Base-by-base conservation (phyloP, 1,284 basidiomycete genomes). In the Phylloboletellus chloephorus region DNA sequence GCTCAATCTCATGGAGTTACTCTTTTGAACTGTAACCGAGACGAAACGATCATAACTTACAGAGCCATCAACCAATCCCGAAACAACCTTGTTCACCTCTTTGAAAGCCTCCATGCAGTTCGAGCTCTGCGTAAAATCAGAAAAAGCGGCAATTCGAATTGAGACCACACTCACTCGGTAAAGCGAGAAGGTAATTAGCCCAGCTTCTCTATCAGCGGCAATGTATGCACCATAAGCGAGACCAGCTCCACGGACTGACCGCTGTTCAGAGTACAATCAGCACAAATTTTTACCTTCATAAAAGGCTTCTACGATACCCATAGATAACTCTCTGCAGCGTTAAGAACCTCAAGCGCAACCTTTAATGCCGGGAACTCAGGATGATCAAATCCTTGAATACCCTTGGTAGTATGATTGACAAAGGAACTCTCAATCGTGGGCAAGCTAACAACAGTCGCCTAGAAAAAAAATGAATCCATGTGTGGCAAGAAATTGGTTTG, bases 361-460 rank as follows among this genome's bases (percentile, higher is more conserved):
- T 82, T 77, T 23, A 97, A 67, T 11, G 87, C 86, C 1, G 95
- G 86, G 44, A 84, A 84, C 50, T 97, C 91, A 1, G 85, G 79
- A 60, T 97, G 84, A 47, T 78, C 64, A 60, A 86, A 92, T 12
- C 90, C 89, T 57, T 73, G 68, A 32, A 91, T 79, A 28, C 86
- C 83, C 57, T 84, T 88, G 0, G 88, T 76, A 10, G 81, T 83
- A 58, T 95, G 88, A 19, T 74, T 79, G 11, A 82, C 85, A 63
- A 85, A 98, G 7, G 89, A 87, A 54, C 90, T 94, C 67, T 99
- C 96, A 51, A 98, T 96, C 4, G 92, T 91, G 0, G 93, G 84
- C 51, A 98, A 73, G 45, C 88, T 82, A 60, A 94, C 86, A 28
- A 98, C 75, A 26, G 91, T 72, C 15, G 88, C 89, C 82, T 92